Conservation (phyloP, 805 yeast genomes). For the Sugiyamaella chiloensis region DNA sequence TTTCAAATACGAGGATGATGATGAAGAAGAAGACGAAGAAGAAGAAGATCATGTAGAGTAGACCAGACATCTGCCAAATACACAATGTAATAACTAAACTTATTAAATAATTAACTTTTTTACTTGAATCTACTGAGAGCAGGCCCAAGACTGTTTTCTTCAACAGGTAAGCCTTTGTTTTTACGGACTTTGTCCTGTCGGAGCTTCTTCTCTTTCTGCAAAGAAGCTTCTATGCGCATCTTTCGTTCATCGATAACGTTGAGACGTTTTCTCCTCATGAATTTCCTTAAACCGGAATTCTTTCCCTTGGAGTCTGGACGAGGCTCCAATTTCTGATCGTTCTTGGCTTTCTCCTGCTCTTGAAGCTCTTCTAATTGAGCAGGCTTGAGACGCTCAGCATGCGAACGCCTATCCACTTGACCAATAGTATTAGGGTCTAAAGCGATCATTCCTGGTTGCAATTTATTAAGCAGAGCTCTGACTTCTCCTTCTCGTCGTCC, state of each 20-base stretch:
- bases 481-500: conserved; percentile 95
- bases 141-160: conserved; percentile 41
- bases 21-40: conserved; percentile 10
- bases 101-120: not conserved
- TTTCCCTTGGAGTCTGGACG: conserved; percentile 72
- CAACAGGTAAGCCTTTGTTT: conserved; percentile 39
- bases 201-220: conserved; percentile 68
- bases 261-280: conserved; percentile 75
- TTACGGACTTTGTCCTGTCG: conserved; percentile 51
- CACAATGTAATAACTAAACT: not conserved
- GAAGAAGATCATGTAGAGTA: not conserved
- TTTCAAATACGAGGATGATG: conserved; percentile 33
- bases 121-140: conserved; percentile 25
- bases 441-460: conserved; percentile 88
- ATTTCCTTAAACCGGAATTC: conserved; percentile 78
- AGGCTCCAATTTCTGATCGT: conserved; percentile 51
- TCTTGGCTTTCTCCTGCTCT: conserved; percentile 38
- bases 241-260: conserved; percentile 86
- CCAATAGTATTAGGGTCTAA: conserved; percentile 89
- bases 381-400: conserved; percentile 59
- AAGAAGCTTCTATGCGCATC: conserved; percentile 67
- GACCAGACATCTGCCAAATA: not conserved
- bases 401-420: conserved; percentile 69
- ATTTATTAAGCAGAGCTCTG: conserved; percentile 75
- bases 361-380: conserved; percentile 38